phyloP scores from a whole-genome alignment of 257 asterid genomes.

The Primulina huaijiensis region DNA sequence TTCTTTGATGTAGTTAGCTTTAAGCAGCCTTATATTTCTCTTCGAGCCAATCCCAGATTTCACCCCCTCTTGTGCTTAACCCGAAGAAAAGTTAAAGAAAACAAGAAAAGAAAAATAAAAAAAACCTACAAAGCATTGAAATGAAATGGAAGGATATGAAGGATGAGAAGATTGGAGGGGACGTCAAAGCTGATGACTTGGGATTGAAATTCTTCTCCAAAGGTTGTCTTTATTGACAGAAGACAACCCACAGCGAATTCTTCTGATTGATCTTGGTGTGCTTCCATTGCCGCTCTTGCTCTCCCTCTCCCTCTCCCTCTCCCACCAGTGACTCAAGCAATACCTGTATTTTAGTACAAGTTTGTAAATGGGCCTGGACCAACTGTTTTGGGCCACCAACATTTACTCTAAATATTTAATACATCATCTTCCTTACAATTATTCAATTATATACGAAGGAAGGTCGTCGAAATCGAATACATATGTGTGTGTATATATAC shows the following conservation, averaged over 20 bases:
- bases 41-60: slow-evolving; percentile 69
- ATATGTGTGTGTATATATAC: too few relatives aligned
- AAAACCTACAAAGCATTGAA: background rate
- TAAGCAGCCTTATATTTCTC: slow-evolving; percentile 75
- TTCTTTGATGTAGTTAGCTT: slow-evolving; percentile 80
- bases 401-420: too few relatives aligned
- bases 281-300: slow-evolving; percentile 54
- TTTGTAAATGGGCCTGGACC: too few relatives aligned
- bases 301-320: too few relatives aligned
- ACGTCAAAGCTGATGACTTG: slow-evolving; percentile 84
- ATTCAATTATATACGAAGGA: too few relatives aligned
- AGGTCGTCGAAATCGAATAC: too few relatives aligned
- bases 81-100: slow-evolving; percentile 47
- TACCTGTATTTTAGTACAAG: too few relatives aligned
- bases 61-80: slow-evolving; percentile 62
- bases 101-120: background rate
- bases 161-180: slow-evolving; percentile 82
- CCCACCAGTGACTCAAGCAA: too few relatives aligned
- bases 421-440: too few relatives aligned
- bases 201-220: slow-evolving; percentile 89
- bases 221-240: slow-evolving; percentile 74
- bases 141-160: slow-evolving; percentile 72
- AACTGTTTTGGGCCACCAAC: too few relatives aligned
- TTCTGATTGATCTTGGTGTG: slow-evolving; percentile 50
- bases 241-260: slow-evolving; percentile 87